A percentile compares a stretch with the other conserved stretches of the same genome.
Conservation (phyloP, 2,329 filamentous ascomycete genomes). For the Orbilia ellipsospora region DNA sequence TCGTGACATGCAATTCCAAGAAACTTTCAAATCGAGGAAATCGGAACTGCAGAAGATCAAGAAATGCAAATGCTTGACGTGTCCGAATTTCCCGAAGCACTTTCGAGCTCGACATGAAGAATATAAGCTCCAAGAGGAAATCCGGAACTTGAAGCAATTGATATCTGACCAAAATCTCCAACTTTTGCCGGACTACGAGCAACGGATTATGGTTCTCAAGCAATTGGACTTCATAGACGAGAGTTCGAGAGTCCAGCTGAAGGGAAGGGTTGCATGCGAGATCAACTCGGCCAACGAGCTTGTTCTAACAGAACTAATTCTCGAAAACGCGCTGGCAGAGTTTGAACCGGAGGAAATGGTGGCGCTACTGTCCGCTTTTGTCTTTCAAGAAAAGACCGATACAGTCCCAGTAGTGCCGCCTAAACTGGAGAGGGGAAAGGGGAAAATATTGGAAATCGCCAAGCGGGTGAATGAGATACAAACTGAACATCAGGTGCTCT, state of each 20-base stretch:
- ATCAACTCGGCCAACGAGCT: constrained; percentile 97
- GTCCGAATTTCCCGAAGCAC: constrained; percentile 85
- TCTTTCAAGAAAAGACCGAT: constrained; percentile 97
- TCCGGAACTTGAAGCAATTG: constrained; percentile 83
- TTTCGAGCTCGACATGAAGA: constrained; percentile 97
- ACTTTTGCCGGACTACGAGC: constrained; percentile 94
- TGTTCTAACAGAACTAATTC: constrained; percentile 92
- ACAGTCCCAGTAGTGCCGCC: constrained; percentile 81
- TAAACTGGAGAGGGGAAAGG: constrained; percentile 81
- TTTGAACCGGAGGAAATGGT: constrained; percentile 98
- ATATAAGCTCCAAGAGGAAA: constrained; percentile 95
- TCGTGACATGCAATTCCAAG: constrained; percentile 82
- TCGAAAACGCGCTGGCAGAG: constrained; percentile 94
- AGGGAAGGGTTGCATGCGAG: constrained; percentile 98
- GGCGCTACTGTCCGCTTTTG: constrained; percentile 89
- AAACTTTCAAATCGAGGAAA: constrained; percentile 78
- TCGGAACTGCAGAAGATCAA: constrained; percentile 73
- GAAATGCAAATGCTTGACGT: constrained; percentile 74
- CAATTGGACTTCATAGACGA: constrained; percentile 93
- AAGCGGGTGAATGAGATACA: constrained; percentile 94
- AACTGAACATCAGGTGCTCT: constrained; percentile 89
- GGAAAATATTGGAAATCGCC: constrained; percentile 87
- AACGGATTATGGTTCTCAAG: constrained; percentile 89
- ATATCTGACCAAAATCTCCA: constrained; percentile 98
- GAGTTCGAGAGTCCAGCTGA: constrained; percentile 86